Evolutionary conservation across 192 early-diverging fungal species (phyloP).

Genomic region (Mortierella claussenii): DNA sequence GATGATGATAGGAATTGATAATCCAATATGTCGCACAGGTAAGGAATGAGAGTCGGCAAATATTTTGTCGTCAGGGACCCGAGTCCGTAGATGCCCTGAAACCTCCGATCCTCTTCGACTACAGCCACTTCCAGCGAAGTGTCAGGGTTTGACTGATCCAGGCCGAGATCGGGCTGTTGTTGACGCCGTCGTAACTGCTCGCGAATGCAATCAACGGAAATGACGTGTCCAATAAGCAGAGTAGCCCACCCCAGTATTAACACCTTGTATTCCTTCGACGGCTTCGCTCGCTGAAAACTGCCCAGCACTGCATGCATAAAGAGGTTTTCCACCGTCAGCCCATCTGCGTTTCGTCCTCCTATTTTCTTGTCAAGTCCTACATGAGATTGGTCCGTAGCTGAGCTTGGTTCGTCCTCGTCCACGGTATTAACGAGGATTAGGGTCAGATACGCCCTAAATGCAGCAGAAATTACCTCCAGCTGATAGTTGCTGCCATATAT

Average conservation of each 20-base stretch:
- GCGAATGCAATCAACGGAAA: constrained; percentile 20
- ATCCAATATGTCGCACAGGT: constrained; percentile 17
- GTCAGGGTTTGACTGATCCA: background rate
- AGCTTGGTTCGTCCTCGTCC: constrained; percentile 1
- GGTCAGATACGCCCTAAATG: constrained; percentile 42
- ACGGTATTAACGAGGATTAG: constrained; percentile 43
- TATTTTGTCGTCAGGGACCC: constrained; percentile 34
- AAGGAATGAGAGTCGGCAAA: constrained; percentile 20
- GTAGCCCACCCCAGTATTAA: constrained; percentile 22
- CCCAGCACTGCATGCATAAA: constrained; percentile 30
- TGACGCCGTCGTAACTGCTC: constrained; percentile 1
- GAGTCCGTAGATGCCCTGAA: constrained; percentile 36
- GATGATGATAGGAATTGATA: constrained; percentile 27
- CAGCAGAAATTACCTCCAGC: constrained; percentile 16
- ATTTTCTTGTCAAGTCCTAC: background rate
- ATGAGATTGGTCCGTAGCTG: background rate
- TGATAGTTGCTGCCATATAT: background rate
- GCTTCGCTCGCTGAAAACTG: constrained; percentile 18
- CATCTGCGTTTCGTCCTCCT: too few species aligned
- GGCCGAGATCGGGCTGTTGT: background rate
- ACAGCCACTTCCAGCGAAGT: too few species aligned
- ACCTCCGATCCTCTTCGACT: background rate
- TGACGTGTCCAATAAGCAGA: constrained; percentile 10
- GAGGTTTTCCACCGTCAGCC: constrained; percentile 28
- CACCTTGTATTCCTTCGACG: constrained; percentile 21